A percentile compares a stretch with the other conserved stretches of the same genome.
phyloP scores from a whole-genome alignment of 1,139 yeast species.

The Suhomyces atakaporum region DNA sequence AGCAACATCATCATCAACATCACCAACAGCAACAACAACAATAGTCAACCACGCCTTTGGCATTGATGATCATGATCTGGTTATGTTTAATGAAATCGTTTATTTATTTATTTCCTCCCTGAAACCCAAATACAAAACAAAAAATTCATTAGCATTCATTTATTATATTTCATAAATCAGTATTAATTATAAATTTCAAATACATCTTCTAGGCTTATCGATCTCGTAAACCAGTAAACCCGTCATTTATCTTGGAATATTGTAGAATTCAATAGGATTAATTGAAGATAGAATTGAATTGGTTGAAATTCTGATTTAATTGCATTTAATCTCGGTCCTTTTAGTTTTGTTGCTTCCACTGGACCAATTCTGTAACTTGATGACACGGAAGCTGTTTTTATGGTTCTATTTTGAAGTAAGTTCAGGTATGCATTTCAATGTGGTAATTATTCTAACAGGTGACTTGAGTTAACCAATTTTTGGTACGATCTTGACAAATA shows the following conservation, averaged over 20 bases:
- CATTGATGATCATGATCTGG: conserved; percentile 6
- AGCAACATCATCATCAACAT: conserved; percentile 6
- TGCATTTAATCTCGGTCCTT: no score
- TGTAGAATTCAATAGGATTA: no score
- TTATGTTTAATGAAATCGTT: conserved; percentile 11
- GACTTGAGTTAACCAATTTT: conserved; percentile 14
- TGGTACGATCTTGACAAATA: conserved; percentile 20
- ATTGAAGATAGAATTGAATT: no score
- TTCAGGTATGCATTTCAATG: no score
- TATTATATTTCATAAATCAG: conserved; percentile 14
- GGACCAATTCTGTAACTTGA: no score
- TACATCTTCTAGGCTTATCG: conserved; percentile 5
- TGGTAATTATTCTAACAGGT: no score
- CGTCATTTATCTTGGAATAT: no score
- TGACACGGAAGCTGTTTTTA: no score
- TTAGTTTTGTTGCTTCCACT: no score
- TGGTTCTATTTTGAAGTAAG: no score
- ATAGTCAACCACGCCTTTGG: not conserved
- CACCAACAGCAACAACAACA: conserved; percentile 5
- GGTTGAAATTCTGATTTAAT: no score
- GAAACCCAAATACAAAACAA: conserved; percentile 1
- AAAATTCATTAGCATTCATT: conserved; percentile 11
- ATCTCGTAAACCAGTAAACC: no score
- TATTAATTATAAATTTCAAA: conserved; percentile 13
- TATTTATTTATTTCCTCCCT: conserved; percentile 12